These are phyloP conservation scores for Linum usitatissimum DNA, from an alignment of 345 rosid genomes.

Conservation along the genomic window DNA sequence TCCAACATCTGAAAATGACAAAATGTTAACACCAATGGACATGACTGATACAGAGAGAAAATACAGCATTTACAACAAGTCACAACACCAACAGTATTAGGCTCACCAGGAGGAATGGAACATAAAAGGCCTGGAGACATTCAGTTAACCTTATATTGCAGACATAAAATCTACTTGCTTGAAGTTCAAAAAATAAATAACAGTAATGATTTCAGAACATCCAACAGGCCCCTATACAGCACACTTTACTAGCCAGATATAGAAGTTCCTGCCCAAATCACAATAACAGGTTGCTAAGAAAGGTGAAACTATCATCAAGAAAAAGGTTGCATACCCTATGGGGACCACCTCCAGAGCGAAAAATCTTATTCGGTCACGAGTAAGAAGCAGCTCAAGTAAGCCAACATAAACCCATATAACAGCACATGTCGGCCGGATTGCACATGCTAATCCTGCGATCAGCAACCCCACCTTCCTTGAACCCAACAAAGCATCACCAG, in stretches of 20 bases:
- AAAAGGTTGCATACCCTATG: slow-evolving; percentile 49
- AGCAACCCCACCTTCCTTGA: slow-evolving; percentile 69
- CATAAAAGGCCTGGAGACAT: no score
- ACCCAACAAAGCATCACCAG: slow-evolving; percentile 23
- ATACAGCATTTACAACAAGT: no score
- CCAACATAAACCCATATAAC: slow-evolving; percentile 84
- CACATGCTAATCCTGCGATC: slow-evolving; percentile 76
- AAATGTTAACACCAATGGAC: no score
- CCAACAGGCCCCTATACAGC: not conserved
- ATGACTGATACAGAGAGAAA: no score
- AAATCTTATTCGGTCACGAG: slow-evolving; percentile 47
- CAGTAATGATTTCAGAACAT: not conserved
- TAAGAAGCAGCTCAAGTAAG: slow-evolving; percentile 49
- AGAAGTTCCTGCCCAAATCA: not conserved
- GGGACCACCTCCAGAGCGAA: slow-evolving; percentile 54
- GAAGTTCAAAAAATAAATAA: not conserved
- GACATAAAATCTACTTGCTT: not conserved
- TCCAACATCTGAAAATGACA: no score
- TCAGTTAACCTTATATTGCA: no score
- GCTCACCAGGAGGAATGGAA: no score
- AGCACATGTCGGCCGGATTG: slow-evolving; percentile 84
- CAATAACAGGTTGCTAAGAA: not conserved
- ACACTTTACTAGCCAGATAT: not conserved
- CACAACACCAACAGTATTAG: no score
- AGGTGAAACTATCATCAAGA: not conserved